phyloP scores from a whole-genome alignment of 306 rosid genomes.

The Purshia tridentata region DNA sequence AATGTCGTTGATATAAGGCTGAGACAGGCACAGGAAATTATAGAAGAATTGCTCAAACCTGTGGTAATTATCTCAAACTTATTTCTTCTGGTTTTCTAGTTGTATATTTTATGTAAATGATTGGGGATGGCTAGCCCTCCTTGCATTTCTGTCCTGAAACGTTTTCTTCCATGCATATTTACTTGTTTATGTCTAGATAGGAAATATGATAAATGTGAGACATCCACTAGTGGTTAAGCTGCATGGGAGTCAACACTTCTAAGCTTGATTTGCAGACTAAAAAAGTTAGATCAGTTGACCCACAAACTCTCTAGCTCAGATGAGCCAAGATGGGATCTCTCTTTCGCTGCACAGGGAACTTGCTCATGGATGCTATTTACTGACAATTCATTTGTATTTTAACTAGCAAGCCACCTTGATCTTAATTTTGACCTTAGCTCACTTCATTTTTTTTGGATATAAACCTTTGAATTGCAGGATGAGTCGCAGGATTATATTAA shows the following conservation, averaged over 20 bases:
- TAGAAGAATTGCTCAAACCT: conserved; percentile 94
- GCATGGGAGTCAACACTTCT: conserved; percentile 16
- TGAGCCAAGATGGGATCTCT: conserved; percentile 3
- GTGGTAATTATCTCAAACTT: conserved; percentile 57
- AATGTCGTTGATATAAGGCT: conserved; percentile 80
- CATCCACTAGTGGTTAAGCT: conserved; percentile 9
- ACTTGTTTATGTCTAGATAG: conserved; percentile 5
- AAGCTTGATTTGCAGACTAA: not conserved
- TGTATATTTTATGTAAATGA: not conserved
- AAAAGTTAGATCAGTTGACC: not conserved
- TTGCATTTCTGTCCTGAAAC: not conserved
- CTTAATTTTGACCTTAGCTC: conserved; percentile 15
- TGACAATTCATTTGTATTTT: not conserved
- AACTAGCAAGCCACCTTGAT: not conserved
- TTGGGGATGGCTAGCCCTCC: not conserved
- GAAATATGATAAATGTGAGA: not conserved
- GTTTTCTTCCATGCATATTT: not conserved
- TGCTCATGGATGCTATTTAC: conserved; percentile 15
- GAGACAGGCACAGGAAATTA: conserved; percentile 94
- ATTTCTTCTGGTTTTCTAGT: conserved; percentile 7
- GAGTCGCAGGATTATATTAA: conserved; percentile 86
- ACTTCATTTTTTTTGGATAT: conserved; percentile 15
- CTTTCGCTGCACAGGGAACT: conserved; percentile 21
- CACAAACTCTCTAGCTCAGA: not conserved
- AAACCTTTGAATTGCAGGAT: conserved; percentile 54